phyloP scores from a whole-genome alignment of 2,329 filamentous ascomycete species.

The Exophiala lecanii-corni region DNA sequence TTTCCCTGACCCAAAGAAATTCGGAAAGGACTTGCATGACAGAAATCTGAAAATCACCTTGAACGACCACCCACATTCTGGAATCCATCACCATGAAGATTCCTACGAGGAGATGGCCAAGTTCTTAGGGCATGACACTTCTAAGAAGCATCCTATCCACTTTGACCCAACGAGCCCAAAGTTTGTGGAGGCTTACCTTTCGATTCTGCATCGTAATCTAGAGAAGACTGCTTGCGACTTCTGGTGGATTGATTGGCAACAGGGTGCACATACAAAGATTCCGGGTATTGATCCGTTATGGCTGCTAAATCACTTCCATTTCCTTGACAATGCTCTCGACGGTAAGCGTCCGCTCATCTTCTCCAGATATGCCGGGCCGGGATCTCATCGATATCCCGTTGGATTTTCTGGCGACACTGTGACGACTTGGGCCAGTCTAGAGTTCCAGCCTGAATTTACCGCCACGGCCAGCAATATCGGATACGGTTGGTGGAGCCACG shows the following conservation, averaged over 20 bases:
- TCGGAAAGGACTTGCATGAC: conserved; percentile 49
- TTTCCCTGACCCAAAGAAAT: conserved; percentile 53
- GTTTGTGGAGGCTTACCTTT: conserved; percentile 57
- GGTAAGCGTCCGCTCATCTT: conserved; percentile 50
- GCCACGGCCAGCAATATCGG: conserved; percentile 63
- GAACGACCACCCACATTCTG: conserved; percentile 60
- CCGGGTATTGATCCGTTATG: conserved; percentile 59
- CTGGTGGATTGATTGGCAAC: conserved; percentile 67
- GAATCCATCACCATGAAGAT: conserved; percentile 54
- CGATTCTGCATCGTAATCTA: conserved; percentile 52
- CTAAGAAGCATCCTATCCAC: conserved; percentile 45
- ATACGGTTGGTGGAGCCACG: conserved; percentile 65
- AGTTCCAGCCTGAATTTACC: conserved; percentile 64
- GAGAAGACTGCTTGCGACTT: conserved; percentile 58
- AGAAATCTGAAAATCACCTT: conserved; percentile 52
- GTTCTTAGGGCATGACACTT: conserved; percentile 49
- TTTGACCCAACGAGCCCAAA: conserved; percentile 53
- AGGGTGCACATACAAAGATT: conserved; percentile 52
- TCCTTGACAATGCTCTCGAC: conserved; percentile 47
- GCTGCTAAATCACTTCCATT: conserved; percentile 63
- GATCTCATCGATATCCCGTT: conserved; percentile 60
- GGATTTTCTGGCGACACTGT: conserved; percentile 61
- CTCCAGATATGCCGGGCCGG: conserved; percentile 58
- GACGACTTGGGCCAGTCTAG: conserved; percentile 56
- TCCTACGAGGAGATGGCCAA: conserved; percentile 52